A percentile compares a stretch with the other conserved stretches of the same genome.
Evolutionary conservation across 257 asterid species (phyloP).

Genomic region (Penstemon newberryi): DNA sequence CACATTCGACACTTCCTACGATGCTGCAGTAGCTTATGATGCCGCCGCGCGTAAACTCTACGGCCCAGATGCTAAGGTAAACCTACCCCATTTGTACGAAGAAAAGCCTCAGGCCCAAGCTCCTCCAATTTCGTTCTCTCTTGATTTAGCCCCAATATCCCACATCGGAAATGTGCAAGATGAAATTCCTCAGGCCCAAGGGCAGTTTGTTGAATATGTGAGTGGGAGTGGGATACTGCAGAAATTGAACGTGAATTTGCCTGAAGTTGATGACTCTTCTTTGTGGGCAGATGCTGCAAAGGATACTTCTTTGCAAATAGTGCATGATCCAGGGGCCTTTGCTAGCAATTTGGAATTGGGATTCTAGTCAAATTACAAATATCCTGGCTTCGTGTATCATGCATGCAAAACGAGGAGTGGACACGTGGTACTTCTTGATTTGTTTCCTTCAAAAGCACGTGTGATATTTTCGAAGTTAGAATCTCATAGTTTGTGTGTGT

Average conservation of each 20-base stretch:
- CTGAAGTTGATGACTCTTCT: constrained; percentile 55
- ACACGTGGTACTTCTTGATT: no score
- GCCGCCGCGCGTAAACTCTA: constrained; percentile 66
- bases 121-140: not conserved
- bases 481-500: no score
- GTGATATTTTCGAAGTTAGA: no score
- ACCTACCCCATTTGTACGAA: constrained; percentile 54
- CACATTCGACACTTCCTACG: constrained; percentile 69
- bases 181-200: not conserved
- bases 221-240: constrained; percentile 32
- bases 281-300: constrained; percentile 68
- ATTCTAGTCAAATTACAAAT: no score
- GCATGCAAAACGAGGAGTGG: no score
- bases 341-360: constrained; percentile 21
- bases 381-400: no score
- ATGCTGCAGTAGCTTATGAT: constrained; percentile 75
- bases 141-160: not conserved
- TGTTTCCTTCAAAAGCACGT: no score
- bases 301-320: constrained; percentile 45
- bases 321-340: constrained; percentile 41
- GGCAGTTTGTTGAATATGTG: constrained; percentile 25
- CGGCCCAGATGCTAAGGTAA: constrained; percentile 63
- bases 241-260: constrained; percentile 37
- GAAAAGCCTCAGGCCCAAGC: not conserved
- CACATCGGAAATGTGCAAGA: not conserved